Percentiles rank a stretch among this genome's conserved stretches.
Conservation (phyloP, 2,329 filamentous ascomycete genomes). For the Akanthomyces dipterigenus region DNA sequence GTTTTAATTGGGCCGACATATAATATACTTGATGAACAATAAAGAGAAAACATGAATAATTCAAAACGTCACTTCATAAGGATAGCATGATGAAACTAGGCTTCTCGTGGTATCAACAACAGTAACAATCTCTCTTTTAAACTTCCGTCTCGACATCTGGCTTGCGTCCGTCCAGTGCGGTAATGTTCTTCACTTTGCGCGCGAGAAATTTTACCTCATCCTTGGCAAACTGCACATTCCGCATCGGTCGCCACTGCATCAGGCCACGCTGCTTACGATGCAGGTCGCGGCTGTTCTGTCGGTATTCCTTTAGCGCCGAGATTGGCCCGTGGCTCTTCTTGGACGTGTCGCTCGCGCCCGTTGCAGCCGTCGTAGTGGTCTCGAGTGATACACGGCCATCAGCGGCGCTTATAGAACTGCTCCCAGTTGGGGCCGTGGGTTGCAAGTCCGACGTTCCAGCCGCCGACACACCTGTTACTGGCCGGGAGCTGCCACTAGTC, state of each 20-base stretch:
- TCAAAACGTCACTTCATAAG: neutral
- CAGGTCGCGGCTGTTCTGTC: conserved; percentile 63
- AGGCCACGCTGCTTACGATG: conserved; percentile 81
- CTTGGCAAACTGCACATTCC: conserved; percentile 81
- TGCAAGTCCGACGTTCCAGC: neutral
- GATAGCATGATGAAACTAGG: neutral
- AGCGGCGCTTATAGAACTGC: conserved; percentile 21
- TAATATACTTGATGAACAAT: neutral
- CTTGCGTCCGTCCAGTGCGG: conserved; percentile 72
- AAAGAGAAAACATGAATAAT: conserved; percentile 5
- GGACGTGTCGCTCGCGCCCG: conserved; percentile 20
- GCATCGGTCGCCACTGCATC: conserved; percentile 92
- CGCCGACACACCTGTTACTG: conserved; percentile 46
- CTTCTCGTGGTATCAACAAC: neutral
- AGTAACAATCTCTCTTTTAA: conserved; percentile 21
- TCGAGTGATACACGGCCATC: conserved; percentile 31
- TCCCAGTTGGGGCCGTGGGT: conserved; percentile 19
- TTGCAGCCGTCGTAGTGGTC: conserved; percentile 29
- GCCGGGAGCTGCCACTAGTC: conserved; percentile 47
- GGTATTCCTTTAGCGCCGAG: conserved; percentile 55
- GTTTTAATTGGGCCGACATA: conserved; percentile 45
- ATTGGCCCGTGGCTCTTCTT: conserved; percentile 35
- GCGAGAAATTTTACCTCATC: conserved; percentile 77
- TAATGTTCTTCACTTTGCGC: conserved; percentile 66
- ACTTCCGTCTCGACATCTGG: conserved; percentile 82